Evolutionary conservation across 306 rosid genomes (phyloP), one percentile per base, ranked within the genome.

Genomic region (Luffa acutangula): DNA sequence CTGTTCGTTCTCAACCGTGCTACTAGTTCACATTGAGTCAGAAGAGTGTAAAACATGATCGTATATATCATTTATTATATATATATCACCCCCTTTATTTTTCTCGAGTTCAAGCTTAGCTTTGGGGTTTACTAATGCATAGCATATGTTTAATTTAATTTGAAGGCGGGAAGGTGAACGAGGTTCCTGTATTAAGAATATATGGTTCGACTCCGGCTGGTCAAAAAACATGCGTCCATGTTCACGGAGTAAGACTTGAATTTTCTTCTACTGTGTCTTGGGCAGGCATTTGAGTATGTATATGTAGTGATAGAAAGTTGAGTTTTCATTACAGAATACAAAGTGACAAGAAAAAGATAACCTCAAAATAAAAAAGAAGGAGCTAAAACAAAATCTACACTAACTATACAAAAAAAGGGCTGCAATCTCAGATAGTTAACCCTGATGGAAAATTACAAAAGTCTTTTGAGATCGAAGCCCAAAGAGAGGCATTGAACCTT

Each of bases 181-280:
- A 92, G 82, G 91, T 91, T 49, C 97, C 98, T 10, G 91, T 95
- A 13, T 85, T 95, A 13, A 85, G 97, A 84, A 86, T 95, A 8
- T 95, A 88, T 70, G 97, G 98, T 80, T 89, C 98, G 41, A 92
- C 98, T 48, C 96, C 97, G 4, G 89, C 92, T 58, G 97, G 97
- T 78, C 98, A 95, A 93, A 95, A 91, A 75, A 90, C 98, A 82
- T 94, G 98, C 81, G 81, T 92, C 89, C 98, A 95, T 80, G 33
- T 95, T 33, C 98, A 95, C 72, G 79, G 87, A 85, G 98, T 95
- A 87, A 92, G 90, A 58, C 78, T 66, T 76, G 15, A 46, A 18
- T 43, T 51, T 2, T 43, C 36, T 34, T 39, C 49, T 76, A 53
- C 59, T 21, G 59, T 13, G 21, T 48, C 37, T 48, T 9, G 58